Evolutionary conservation across 148 eudicot species (phyloP).

Genomic region (Selenicereus undatus): DNA sequence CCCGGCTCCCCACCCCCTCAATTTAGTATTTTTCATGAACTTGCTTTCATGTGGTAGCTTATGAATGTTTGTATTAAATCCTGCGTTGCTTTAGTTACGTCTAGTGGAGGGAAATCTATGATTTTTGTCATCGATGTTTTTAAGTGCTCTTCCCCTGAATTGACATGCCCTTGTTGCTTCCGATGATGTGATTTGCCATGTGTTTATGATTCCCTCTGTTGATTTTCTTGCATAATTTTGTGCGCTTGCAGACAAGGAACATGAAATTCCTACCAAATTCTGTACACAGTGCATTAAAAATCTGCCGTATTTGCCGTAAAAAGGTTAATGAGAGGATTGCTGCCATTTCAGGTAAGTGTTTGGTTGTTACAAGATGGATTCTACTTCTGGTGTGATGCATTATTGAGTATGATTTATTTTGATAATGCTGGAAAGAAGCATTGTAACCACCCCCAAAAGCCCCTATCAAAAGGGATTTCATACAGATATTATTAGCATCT

Average conservation of each 20-base stretch:
- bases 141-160: neutral
- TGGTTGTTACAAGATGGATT: neutral
- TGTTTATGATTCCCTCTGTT: neutral
- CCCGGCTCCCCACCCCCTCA: no score
- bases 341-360: constrained; percentile 60
- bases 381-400: neutral
- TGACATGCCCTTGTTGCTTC: neutral
- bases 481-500: neutral
- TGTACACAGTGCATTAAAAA: constrained; percentile 41
- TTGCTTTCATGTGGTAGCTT: no score
- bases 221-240: constrained; percentile 1
- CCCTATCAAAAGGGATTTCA: neutral
- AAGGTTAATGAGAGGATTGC: constrained; percentile 75
- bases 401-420: neutral
- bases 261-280: constrained; percentile 63
- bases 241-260: constrained; percentile 53
- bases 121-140: neutral
- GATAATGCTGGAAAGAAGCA: neutral
- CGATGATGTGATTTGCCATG: neutral
- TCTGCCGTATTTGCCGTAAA: constrained; percentile 67
- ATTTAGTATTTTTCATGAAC: no score
- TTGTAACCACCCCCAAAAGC: neutral
- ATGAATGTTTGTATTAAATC: neutral
- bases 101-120: neutral
- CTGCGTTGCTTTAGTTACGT: neutral